These are phyloP conservation scores for Populus alba DNA, from an alignment of 345 rosid genomes.

Conservation along the genomic window DNA sequence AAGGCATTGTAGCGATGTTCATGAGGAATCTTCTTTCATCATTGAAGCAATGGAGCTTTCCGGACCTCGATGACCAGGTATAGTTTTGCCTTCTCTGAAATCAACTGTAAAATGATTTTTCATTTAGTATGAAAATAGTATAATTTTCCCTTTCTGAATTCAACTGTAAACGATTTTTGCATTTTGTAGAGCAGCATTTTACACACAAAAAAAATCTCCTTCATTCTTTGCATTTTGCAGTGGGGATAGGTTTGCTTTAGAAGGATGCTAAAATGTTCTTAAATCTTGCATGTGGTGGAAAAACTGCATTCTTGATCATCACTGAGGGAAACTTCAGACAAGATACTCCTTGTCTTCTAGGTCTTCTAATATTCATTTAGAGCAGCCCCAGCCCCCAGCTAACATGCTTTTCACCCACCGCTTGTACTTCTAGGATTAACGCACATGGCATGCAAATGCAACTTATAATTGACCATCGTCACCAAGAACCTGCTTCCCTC, in stretches of 20 bases:
- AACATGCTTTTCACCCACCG: too few species aligned
- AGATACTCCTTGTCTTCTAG: neutral
- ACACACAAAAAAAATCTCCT: neutral
- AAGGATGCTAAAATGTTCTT: neutral
- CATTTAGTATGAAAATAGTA: neutral
- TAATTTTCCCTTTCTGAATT: neutral
- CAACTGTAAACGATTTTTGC: slow-evolving; percentile 6
- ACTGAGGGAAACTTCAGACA: neutral
- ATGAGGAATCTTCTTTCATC: slow-evolving; percentile 75
- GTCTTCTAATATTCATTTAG: neutral
- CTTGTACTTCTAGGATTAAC: neutral
- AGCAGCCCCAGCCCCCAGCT: neutral
- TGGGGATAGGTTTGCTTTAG: neutral
- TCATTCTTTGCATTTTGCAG: neutral
- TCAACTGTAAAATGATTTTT: neutral
- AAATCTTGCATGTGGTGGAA: neutral
- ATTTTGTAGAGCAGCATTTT: neutral
- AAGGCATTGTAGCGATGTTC: slow-evolving; percentile 50
- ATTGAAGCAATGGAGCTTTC: slow-evolving; percentile 96
- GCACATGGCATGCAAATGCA: neutral
- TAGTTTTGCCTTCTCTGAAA: neutral
- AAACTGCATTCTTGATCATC: neutral
- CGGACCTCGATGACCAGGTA: slow-evolving; percentile 67
- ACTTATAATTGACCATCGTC: neutral
- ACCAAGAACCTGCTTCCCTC: neutral